Base-by-base conservation (phyloP, 768 basidiomycete genomes). In the Kwoniella botswanensis region DNA sequence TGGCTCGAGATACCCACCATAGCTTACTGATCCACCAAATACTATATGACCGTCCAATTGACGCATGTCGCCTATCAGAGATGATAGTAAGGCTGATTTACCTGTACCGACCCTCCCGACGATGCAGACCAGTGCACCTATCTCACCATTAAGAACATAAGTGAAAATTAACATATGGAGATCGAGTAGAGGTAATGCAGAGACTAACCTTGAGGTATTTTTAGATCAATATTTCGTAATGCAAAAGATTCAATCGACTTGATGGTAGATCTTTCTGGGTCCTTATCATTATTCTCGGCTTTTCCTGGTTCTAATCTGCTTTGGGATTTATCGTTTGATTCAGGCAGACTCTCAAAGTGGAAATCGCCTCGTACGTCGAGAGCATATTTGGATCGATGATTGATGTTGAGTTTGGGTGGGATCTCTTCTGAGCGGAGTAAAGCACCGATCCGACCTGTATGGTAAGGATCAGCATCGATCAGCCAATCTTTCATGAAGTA, bases 361-460 rank as follows among this genome's bases (percentile, higher is more conserved):
- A 76, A 82, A 46, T 73, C 72, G 1, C 78, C 82, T 21, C 68
- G 84, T 6, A 88, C 83, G 0, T 85, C 82, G 10, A 90, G 80
- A 2, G 88, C 89, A 21, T 75, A 75, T 21, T 81, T 74, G 26
- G 80, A 76, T 6, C 81, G 71, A 6, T 74, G 63, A 44, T 88
- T 86, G 62, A 89, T 86, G 17, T 67, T 69, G 58, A 88, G 87
- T 1, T 86, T 84, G 15, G 86, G 85, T 0, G 76, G 79, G 1
- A 88, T 85, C 71, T 90, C 90, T 65, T 90, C 89, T 2, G 3
- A 88, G 87, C 26, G 85, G 80, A 67, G 41, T 21, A 59, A 44
- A 12, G 65, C 10, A 12, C 57, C 56, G 42, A 63, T 58, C 22
- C 60, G 60, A 46, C 53, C 56, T 63, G 35, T 56, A 35, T 24